A percentile compares a stretch with the other conserved stretches of the same genome.
Conservation (phyloP, 495 filamentous ascomycete genomes). For the Oleoguttula mirabilis region DNA sequence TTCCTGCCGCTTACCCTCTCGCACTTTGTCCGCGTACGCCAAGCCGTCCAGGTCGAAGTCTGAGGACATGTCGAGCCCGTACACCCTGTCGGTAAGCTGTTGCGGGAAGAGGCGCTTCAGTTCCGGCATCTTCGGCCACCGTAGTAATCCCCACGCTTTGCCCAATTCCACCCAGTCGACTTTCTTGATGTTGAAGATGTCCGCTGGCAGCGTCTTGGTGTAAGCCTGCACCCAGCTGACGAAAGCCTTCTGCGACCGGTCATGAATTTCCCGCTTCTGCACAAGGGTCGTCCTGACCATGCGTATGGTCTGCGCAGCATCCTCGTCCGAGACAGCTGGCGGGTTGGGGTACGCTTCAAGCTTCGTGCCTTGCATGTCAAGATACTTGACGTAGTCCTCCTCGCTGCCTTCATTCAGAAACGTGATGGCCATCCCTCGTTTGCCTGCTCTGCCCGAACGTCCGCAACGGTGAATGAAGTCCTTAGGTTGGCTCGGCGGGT, state of each 20-base stretch:
- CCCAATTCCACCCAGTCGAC: constrained; percentile 76
- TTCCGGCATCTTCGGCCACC: constrained; percentile 91
- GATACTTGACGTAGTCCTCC: constrained; percentile 77
- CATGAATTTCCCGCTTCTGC: constrained; percentile 69
- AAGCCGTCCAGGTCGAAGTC: constrained; percentile 51
- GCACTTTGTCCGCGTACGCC: constrained; percentile 64
- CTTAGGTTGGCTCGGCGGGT: constrained; percentile 85
- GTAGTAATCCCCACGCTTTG: constrained; percentile 69
- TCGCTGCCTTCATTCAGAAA: constrained; percentile 74
- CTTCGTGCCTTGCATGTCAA: constrained; percentile 71
- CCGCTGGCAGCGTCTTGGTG: constrained; percentile 76
- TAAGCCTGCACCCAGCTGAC: constrained; percentile 87
- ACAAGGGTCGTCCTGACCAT: constrained; percentile 50
- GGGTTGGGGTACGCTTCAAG: constrained; percentile 33
- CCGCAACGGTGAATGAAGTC: constrained; percentile 92
- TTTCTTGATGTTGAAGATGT: constrained; percentile 77
- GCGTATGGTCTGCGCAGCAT: constrained; percentile 40
- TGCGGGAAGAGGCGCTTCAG: constrained; percentile 34
- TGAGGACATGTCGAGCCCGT: constrained; percentile 48
- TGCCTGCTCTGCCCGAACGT: constrained; percentile 80
- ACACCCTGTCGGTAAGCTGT: constrained; percentile 7
- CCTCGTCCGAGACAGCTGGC: constrained; percentile 37
- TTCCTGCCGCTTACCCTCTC: constrained; percentile 58
- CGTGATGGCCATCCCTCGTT: constrained; percentile 70
- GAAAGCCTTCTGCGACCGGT: constrained; percentile 80